These are phyloP conservation scores for Tulasnella sp. DNA, from an alignment of 768 basidiomycete genomes.

Conservation along the genomic window DNA sequence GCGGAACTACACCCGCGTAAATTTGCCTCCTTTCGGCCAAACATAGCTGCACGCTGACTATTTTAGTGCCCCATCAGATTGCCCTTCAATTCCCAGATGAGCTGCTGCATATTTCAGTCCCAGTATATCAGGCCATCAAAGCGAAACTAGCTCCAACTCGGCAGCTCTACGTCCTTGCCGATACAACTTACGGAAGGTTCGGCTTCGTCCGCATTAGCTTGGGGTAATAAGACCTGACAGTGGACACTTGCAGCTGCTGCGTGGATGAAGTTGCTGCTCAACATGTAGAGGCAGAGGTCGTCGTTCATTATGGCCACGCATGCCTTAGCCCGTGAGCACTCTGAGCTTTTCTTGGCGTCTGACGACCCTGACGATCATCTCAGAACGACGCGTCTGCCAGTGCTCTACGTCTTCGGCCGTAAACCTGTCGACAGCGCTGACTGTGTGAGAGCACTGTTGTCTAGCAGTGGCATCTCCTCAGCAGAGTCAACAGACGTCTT, in stretches of 20 bases:
- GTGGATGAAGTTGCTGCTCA: conserved; percentile 94
- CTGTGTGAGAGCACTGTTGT: conserved; percentile 46
- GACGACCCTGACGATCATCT: neutral
- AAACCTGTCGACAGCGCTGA: conserved; percentile 54
- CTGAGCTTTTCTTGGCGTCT: neutral
- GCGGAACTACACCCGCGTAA: conserved; percentile 67
- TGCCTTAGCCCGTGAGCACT: conserved; percentile 83
- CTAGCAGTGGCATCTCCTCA: conserved; percentile 35
- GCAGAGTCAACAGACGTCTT: conserved; percentile 41
- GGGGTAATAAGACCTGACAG: neutral
- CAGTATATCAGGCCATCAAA: conserved; percentile 69
- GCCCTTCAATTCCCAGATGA: conserved; percentile 97
- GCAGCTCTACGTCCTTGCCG: conserved; percentile 88
- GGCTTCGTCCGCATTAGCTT: conserved; percentile 30
- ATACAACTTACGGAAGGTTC: conserved; percentile 95
- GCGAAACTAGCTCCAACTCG: conserved; percentile 41
- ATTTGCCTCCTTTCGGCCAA: conserved; percentile 30
- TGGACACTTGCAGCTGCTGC: conserved; percentile 65
- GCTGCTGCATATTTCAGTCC: conserved; percentile 78
- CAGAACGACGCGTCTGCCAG: conserved; percentile 82
- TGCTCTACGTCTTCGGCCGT: conserved; percentile 86
- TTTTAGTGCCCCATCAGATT: conserved; percentile 46
- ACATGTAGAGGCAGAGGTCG: conserved; percentile 84
- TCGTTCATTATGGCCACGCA: conserved; percentile 95
- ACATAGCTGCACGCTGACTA: conserved; percentile 1